Conservation (phyloP, 1,284 basidiomycete genomes). For the Sanguinoderma infundibulare region DNA sequence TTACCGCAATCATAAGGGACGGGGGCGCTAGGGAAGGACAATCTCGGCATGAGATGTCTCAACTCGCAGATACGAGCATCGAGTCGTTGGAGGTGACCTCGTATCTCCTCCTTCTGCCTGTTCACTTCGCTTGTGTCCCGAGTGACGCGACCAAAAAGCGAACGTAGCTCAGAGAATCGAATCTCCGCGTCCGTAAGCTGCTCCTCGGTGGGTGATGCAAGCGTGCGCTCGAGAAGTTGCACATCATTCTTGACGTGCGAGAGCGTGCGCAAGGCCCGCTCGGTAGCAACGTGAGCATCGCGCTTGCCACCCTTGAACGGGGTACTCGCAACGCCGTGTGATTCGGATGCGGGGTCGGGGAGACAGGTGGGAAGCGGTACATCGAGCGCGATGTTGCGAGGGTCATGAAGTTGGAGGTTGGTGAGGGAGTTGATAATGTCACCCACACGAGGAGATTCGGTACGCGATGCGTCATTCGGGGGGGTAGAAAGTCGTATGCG, state of each 20-base stretch:
- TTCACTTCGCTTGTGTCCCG: neutral
- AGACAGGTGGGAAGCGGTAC: neutral
- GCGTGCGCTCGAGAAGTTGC: neutral
- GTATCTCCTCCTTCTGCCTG: neutral
- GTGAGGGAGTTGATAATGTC: neutral
- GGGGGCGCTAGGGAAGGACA: neutral
- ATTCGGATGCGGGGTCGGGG: too few species aligned
- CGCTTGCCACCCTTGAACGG: neutral
- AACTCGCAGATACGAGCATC: neutral
- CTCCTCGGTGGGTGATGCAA: neutral
- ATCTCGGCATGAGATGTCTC: neutral
- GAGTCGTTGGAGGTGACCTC: neutral
- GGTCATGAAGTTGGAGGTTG: neutral
- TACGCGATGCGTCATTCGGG: neutral
- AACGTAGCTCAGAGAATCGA: neutral
- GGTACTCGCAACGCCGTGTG: neutral
- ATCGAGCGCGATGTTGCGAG: neutral
- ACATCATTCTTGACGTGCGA: neutral
- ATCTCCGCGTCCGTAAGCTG: neutral
- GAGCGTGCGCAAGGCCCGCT: neutral
- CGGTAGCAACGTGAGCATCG: neutral
- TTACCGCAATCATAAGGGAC: neutral
- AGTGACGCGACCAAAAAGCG: neutral
- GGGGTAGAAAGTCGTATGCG: neutral
- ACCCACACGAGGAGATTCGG: too few species aligned